Conservation (phyloP, 2,329 filamentous ascomycete genomes). For the Epichloe glyceriae region DNA sequence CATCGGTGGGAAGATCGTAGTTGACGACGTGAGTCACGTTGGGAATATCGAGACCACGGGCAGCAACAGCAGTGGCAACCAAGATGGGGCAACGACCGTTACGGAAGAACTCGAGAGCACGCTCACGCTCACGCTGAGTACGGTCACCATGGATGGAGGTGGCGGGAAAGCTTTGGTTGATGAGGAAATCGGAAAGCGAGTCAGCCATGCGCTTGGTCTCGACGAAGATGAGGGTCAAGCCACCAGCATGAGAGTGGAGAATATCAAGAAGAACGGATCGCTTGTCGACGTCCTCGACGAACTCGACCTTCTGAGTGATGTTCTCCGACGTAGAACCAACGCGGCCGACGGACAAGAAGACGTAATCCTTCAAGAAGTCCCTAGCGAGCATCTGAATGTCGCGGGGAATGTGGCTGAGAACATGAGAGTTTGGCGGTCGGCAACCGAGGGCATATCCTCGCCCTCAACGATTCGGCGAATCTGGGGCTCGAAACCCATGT, state of each 20-base stretch:
- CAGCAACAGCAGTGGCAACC: constrained; percentile 92
- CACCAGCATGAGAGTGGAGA: constrained; percentile 80
- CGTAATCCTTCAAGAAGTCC: constrained; percentile 98
- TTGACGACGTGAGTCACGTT: constrained; percentile 97
- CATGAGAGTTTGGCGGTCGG: constrained; percentile 93
- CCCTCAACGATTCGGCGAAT: constrained; percentile 97
- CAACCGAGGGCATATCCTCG: constrained; percentile 86
- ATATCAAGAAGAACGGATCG: constrained; percentile 95
- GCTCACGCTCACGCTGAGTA: constrained; percentile 97
- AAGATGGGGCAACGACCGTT: constrained; percentile 91
- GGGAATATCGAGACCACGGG: constrained; percentile 81
- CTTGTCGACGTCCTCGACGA: constrained; percentile 95
- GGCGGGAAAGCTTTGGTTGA: constrained; percentile 96
- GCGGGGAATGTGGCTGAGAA: constrained; percentile 97
- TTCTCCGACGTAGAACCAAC: constrained; percentile 99
- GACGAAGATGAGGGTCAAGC: constrained; percentile 93
- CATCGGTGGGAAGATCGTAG: constrained; percentile 97
- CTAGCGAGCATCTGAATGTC: constrained; percentile 98
- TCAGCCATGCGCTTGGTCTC: constrained; percentile 99
- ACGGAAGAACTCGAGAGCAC: constrained; percentile 94
- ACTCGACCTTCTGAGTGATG: constrained; percentile 98
- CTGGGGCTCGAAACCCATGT: constrained; percentile 99
- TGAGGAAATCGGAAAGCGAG: constrained; percentile 91
- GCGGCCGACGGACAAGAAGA: constrained; percentile 97
- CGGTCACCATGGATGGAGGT: constrained; percentile 98